Conservation (phyloP, 108 stramenopile species). For the Nannochloropsis gaditana region DNA sequence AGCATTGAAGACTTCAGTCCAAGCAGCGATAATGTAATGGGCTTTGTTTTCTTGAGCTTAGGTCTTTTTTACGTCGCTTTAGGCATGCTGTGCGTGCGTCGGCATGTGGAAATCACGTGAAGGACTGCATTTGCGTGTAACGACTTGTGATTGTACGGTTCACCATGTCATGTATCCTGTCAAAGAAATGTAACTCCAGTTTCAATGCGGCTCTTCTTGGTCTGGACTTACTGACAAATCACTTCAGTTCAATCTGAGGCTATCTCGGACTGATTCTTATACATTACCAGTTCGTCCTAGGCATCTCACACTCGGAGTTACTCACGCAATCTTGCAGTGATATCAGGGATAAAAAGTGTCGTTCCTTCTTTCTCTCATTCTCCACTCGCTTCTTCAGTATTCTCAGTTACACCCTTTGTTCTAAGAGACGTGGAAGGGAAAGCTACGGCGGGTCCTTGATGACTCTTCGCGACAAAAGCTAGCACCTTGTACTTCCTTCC, state of each 20-base stretch:
- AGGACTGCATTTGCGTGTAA: neutral
- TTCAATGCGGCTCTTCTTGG: no score
- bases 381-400: neutral
- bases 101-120: conserved; percentile 20
- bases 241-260: no score
- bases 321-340: no score
- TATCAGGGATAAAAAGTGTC: neutral
- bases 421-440: neutral
- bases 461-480: conserved; percentile 26
- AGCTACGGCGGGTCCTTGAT: conserved; percentile 15
- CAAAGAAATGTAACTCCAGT: no score
- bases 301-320: no score
- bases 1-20: conserved; percentile 2
- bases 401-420: neutral
- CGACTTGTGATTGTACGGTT: no score
- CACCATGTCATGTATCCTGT: no score
- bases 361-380: neutral
- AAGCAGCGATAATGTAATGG: neutral
- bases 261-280: no score
- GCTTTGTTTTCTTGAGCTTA: neutral
- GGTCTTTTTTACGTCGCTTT: neutral
- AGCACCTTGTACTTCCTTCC: conserved; percentile 60
- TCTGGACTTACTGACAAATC: no score
- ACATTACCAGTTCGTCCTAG: no score
- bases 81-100: neutral